Base-by-base conservation (phyloP, 139 green algal species). In the Chlorella sp. region DNA sequence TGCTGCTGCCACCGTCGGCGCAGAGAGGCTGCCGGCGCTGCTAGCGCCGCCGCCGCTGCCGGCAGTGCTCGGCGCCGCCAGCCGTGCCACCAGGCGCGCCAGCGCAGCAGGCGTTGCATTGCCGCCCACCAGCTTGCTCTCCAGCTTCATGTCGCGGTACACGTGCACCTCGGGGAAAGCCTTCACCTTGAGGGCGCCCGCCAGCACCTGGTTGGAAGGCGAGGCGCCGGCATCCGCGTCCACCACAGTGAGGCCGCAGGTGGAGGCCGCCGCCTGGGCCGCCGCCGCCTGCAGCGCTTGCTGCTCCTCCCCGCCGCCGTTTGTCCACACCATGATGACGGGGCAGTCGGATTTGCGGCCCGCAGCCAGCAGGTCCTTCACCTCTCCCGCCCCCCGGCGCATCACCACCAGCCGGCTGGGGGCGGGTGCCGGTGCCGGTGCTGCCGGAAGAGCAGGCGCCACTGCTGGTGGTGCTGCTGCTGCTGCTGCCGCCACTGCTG, bases 141-240 rank as follows among this genome's bases (percentile, higher is more conserved):
- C 68, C 40, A 95, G 89, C 92, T 94, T 95, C 91, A 95, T 95
- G 89, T 92, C 90, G 0, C 53, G 34, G 42, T 95, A 96, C 15
- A 95, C 40, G 39, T 93, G 87, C 30, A 93, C 53, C 32, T 84
- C 73, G 19, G 94, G 93, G 61, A 86, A 86, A 34, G 26, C 26
- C 34, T 61, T 61, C 48, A 96, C 94, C 48, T 90, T 89, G 32
- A 96, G 83, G 0, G 93, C 92, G 4, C 82, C 86, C 28, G 94
- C 90, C 80, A 96, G 89, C 53, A 86, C 66, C 32, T 57, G 32
- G 79, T 96, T 96, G 60, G 91, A 91, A 30, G 90, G 48, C 11
- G 90, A 94, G 14, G 85, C 82, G 9, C 21, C 81, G 0, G 86
- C 88, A 39, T 94, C 92, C 1, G 90, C 93, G 0, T 90, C 48